These are phyloP conservation scores for Phytomonas francai DNA, from an alignment of 208 protist species.

Conservation along the genomic window DNA sequence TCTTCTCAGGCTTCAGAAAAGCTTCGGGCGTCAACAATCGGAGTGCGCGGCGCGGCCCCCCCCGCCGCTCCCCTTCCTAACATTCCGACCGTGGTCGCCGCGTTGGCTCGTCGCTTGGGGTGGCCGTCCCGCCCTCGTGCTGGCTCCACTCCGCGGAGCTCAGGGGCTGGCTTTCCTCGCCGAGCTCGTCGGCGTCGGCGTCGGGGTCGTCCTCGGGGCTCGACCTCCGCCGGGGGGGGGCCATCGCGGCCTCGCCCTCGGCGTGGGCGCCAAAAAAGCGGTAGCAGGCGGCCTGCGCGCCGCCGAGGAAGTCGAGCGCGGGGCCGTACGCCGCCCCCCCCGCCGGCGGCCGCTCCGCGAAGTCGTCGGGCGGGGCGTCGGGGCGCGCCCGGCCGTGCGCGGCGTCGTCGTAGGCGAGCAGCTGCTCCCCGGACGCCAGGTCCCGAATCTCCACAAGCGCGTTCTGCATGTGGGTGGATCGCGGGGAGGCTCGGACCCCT, in stretches of 20 bases:
- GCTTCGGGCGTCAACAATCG: no score
- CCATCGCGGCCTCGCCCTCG: constrained; percentile 13
- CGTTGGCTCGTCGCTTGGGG: no score
- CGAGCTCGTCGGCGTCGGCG: constrained; percentile 11
- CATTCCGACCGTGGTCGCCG: no score
- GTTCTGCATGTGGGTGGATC: constrained; percentile 10
- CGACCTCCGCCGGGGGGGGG: background rate
- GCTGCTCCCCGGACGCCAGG: constrained; percentile 3
- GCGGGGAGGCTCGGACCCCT: no score
- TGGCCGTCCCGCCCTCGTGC: no score
- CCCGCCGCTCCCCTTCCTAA: no score
- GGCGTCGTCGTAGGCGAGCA: constrained; percentile 15
- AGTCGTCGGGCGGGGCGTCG: background rate
- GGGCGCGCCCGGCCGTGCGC: constrained; percentile 2
- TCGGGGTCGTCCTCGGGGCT: constrained; percentile 4
- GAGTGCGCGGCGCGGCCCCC: no score
- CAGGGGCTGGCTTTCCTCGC: background rate
- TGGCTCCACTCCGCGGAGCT: background rate
- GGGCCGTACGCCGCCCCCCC: constrained; percentile 27
- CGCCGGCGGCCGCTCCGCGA: constrained; percentile 8
- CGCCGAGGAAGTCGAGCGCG: constrained; percentile 36
- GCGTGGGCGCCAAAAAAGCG: constrained; percentile 41
- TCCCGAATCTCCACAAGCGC: constrained; percentile 17
- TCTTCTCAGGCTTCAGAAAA: no score
- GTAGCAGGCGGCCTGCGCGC: constrained; percentile 49